These are phyloP conservation scores for Thelonectria discophora DNA, from an alignment of 2,329 filamentous ascomycete genomes.

Conservation along the genomic window DNA sequence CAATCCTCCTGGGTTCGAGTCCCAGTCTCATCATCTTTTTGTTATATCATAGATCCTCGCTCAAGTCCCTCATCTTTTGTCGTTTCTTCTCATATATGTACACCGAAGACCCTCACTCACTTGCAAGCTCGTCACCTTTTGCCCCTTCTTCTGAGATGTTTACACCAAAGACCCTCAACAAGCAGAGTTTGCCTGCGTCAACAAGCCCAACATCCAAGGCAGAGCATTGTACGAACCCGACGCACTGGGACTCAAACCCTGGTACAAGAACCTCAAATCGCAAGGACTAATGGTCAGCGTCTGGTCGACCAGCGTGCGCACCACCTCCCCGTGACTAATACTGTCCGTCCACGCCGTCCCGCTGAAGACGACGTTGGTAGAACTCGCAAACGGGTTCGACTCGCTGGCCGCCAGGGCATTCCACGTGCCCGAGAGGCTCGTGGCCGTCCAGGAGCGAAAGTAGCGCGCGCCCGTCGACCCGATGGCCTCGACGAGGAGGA, in stretches of 20 bases:
- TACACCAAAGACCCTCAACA: neutral
- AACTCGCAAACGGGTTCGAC: conserved; percentile 7
- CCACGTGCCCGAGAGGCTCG: conserved; percentile 6
- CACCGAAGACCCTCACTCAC: no score
- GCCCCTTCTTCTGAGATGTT: no score
- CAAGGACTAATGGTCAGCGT: conserved; percentile 14
- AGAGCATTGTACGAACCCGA: neutral
- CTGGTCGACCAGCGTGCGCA: conserved; percentile 9
- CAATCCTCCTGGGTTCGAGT: no score
- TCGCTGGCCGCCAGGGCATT: neutral
- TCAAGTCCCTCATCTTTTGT: no score
- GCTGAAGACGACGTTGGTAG: conserved; percentile 1
- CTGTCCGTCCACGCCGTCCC: conserved; percentile 7
- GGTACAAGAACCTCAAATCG: conserved; percentile 9
- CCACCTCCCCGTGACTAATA: conserved; percentile 11
- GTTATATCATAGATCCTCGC: no score
- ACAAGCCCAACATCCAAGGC: conserved; percentile 10
- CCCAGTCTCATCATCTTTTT: no score
- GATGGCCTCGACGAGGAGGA: conserved; percentile 9
- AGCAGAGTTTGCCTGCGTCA: conserved; percentile 1
- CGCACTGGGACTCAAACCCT: conserved; percentile 2
- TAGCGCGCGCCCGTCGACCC: conserved; percentile 9
- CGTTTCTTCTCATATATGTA: no score
- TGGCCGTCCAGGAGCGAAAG: conserved; percentile 13
- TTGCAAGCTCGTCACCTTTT: no score